Evolutionary conservation across 139 green algal genomes (phyloP).

Genomic region (Volvox africanus): DNA sequence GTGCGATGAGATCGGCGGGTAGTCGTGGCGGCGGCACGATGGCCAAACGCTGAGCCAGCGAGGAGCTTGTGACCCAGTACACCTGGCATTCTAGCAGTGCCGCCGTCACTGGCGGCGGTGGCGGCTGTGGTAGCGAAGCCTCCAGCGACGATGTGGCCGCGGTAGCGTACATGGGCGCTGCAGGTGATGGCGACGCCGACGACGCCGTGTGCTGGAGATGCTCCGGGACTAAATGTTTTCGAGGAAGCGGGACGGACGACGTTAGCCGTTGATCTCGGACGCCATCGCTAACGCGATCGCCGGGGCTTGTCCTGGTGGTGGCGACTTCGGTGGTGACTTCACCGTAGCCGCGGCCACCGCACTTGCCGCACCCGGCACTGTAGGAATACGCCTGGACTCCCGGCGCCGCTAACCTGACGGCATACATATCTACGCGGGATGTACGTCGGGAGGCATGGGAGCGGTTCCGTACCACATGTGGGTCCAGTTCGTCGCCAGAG

Average conservation of each 20-base stretch:
- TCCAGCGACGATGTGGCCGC: no score
- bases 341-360: background rate
- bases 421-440: background rate
- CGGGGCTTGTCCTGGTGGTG: no score
- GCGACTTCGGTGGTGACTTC: background rate
- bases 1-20: background rate
- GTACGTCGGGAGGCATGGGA: no score
- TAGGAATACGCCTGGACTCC: background rate
- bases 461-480: background rate
- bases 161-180: background rate
- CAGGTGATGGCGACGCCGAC: background rate
- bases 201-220: background rate
- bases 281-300: no score
- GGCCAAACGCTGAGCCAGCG: background rate
- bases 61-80: background rate
- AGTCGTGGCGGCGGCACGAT: slow-evolving; percentile 12
- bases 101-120: background rate
- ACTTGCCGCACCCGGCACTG: background rate
- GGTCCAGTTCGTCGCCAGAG: background rate
- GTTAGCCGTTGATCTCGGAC: no score
- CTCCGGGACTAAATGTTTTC: background rate
- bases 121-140: background rate
- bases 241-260: no score
- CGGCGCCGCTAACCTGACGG: background rate
- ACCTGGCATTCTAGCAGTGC: background rate